Percentiles rank a stretch among this genome's conserved stretches.
Evolutionary conservation across 2,329 filamentous ascomycete genomes (phyloP).

Genomic region (Stagonosporopsis tanaceti): DNA sequence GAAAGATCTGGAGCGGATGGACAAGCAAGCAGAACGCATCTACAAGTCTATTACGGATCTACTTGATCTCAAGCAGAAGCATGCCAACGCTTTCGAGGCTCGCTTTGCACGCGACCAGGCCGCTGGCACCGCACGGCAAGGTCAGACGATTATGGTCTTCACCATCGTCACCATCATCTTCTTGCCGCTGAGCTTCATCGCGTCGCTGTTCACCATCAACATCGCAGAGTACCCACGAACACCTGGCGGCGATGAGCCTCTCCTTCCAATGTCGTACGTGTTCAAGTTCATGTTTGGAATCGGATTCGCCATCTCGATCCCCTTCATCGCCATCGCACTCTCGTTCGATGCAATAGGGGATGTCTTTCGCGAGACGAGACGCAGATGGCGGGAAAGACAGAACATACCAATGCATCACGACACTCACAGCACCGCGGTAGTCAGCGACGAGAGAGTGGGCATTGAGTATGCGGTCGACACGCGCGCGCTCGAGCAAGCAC

Average conservation of each 20-base stretch:
- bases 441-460: constrained; percentile 24
- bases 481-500: constrained; percentile 36
- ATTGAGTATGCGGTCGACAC: constrained; percentile 35
- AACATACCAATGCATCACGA: not conserved
- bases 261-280: constrained; percentile 60
- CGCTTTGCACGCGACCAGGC: constrained; percentile 69
- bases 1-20: constrained; percentile 70
- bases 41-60: constrained; percentile 68
- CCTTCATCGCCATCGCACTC: constrained; percentile 57
- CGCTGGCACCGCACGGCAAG: constrained; percentile 65
- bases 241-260: constrained; percentile 36
- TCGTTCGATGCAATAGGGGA: constrained; percentile 53
- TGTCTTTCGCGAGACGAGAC: constrained; percentile 39
- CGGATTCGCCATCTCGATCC: constrained; percentile 62
- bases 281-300: constrained; percentile 65
- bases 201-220: constrained; percentile 64
- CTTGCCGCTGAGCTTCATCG: constrained; percentile 63
- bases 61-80: constrained; percentile 73
- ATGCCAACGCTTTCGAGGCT: constrained; percentile 72
- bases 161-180: constrained; percentile 68
- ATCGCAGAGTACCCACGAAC: constrained; percentile 57
- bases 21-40: constrained; percentile 67
- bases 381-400: constrained; percentile 25
- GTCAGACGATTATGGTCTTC: constrained; percentile 65
- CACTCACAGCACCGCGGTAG: constrained; percentile 2